phyloP scores from a whole-genome alignment of 306 rosid species.

The Chamaecrista fasciculata region DNA sequence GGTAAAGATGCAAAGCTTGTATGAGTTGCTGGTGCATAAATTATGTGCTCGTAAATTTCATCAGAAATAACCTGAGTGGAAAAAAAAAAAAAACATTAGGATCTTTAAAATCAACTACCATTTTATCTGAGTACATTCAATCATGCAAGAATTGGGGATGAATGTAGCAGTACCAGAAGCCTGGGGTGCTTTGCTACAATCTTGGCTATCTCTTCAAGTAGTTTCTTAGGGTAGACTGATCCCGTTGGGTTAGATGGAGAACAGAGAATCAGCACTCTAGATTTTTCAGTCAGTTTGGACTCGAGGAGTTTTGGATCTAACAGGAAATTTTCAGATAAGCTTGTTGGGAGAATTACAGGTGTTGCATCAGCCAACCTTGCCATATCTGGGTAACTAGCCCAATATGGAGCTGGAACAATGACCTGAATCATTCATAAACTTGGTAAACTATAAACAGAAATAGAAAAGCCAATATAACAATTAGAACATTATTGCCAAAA shows the following conservation, averaged over 20 bases:
- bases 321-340: slow-evolving; percentile 65
- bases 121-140: slow-evolving; percentile 11
- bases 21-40: slow-evolving; percentile 90
- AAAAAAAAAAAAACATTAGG: slow-evolving; percentile 20
- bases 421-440: slow-evolving; percentile 51
- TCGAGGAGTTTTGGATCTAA: slow-evolving; percentile 77
- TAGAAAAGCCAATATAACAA: background rate
- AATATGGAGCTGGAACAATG: slow-evolving; percentile 92
- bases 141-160: slow-evolving; percentile 3
- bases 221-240: slow-evolving; percentile 81
- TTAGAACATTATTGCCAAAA: slow-evolving; percentile 9
- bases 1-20: slow-evolving; percentile 96
- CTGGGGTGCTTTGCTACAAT: slow-evolving; percentile 91
- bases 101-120: slow-evolving; percentile 23
- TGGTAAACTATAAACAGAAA: slow-evolving; percentile 1
- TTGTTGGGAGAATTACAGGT: slow-evolving; percentile 82
- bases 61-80: slow-evolving; percentile 80
- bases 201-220: slow-evolving; percentile 81
- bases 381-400: slow-evolving; percentile 97
- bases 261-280: slow-evolving; percentile 83
- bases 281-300: slow-evolving; percentile 67
- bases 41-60: slow-evolving; percentile 93
- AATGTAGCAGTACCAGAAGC: slow-evolving; percentile 74
- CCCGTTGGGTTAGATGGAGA: slow-evolving; percentile 99
- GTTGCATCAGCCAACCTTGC: slow-evolving; percentile 93